Percentiles rank a stretch among this genome's conserved stretches.
Evolutionary conservation across 2,329 filamentous ascomycete species (phyloP).

Genomic region (Arthroderma uncinatum): DNA sequence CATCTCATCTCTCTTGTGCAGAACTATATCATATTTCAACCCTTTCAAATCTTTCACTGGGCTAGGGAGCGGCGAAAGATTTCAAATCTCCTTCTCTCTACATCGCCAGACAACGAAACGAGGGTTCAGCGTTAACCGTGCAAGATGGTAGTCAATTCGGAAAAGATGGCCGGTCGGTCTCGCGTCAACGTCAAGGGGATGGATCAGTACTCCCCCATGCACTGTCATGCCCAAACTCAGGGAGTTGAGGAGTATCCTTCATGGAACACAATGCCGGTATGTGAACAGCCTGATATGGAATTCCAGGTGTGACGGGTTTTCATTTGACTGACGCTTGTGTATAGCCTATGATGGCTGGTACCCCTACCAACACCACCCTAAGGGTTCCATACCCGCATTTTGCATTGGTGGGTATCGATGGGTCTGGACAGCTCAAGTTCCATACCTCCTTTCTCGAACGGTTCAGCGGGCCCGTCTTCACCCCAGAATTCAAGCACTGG

Average conservation of each 20-base stretch:
- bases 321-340: background rate
- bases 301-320: background rate
- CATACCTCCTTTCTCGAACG: conserved; percentile 12
- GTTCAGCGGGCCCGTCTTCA: conserved; percentile 11
- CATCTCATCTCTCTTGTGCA: background rate
- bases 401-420: conserved; percentile 13
- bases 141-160: conserved; percentile 5
- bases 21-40: background rate
- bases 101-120: background rate
- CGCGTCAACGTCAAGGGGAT: conserved; percentile 2
- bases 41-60: background rate
- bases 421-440: conserved; percentile 10
- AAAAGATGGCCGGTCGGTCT: conserved; percentile 2
- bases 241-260: conserved; percentile 5
- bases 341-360: conserved; percentile 3
- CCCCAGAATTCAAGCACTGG: conserved; percentile 10
- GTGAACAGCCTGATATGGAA: conserved; percentile 2
- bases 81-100: background rate
- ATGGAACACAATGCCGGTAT: conserved; percentile 8
- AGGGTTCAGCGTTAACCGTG: too few species aligned
- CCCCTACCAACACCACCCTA: background rate
- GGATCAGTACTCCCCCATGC: background rate
- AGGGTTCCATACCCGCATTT: conserved; percentile 10
- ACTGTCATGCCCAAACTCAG: background rate
- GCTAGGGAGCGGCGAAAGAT: conserved; percentile 1